Conservation (phyloP, 352 stramenopile species). For the Globisporangium ultimum region DNA sequence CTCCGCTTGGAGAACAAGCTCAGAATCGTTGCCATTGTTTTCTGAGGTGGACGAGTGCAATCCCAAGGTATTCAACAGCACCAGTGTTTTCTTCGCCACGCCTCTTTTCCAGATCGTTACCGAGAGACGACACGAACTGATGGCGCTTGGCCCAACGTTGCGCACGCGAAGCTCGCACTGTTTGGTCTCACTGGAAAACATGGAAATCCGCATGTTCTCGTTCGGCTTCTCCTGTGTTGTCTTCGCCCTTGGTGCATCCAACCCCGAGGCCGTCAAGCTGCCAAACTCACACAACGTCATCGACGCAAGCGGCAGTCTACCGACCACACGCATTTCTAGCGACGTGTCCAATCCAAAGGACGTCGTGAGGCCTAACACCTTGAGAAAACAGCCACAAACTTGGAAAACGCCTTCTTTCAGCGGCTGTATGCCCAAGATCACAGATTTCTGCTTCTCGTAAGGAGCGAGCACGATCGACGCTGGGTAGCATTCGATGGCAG, state of each 20-base stretch:
- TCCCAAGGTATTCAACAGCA: slow-evolving; percentile 45
- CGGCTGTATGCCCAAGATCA: slow-evolving; percentile 47
- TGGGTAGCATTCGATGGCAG: slow-evolving; percentile 53
- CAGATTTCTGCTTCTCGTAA: slow-evolving; percentile 47
- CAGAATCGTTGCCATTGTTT: neutral
- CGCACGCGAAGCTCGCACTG: slow-evolving; percentile 47
- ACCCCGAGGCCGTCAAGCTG: slow-evolving; percentile 19
- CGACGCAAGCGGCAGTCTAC: slow-evolving; percentile 38
- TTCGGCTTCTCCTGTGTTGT: neutral
- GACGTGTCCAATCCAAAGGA: slow-evolving; percentile 34
- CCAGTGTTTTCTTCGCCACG: slow-evolving; percentile 26
- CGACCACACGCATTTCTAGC: slow-evolving; percentile 37
- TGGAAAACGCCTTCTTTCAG: slow-evolving; percentile 36
- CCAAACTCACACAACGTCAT: slow-evolving; percentile 48
- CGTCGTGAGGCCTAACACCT: slow-evolving; percentile 56
- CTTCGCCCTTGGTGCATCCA: neutral
- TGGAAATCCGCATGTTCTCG: slow-evolving; percentile 37
- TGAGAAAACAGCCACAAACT: slow-evolving; percentile 60
- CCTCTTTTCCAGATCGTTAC: slow-evolving; percentile 29
- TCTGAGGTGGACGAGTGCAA: neutral
- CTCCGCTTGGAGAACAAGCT: slow-evolving; percentile 14
- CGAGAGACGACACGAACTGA: slow-evolving; percentile 38
- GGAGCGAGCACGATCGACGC: slow-evolving; percentile 40
- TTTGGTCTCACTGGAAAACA: slow-evolving; percentile 70
- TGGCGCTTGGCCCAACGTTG: slow-evolving; percentile 39